A percentile compares a stretch with the other conserved stretches of the same genome.
Conservation (phyloP, 352 stramenopile species). For the Phytophthora cactorum region DNA sequence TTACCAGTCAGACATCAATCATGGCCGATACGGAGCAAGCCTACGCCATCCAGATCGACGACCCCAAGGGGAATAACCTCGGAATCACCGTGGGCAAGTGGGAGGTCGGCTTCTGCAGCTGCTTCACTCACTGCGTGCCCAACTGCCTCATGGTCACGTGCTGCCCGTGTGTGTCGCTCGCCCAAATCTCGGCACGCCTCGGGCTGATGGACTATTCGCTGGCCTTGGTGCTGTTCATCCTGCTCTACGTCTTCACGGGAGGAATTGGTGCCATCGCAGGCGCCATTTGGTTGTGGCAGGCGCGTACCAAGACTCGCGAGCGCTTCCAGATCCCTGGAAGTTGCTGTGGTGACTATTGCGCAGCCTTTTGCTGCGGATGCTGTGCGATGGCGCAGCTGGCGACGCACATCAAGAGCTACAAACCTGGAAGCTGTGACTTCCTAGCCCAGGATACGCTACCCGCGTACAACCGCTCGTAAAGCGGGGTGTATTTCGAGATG, state of each 20-base stretch:
- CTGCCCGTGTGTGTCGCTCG: constrained; percentile 59
- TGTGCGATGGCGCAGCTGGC: constrained; percentile 60
- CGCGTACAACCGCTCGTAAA: constrained; percentile 31
- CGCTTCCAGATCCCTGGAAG: constrained; percentile 51
- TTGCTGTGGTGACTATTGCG: constrained; percentile 37
- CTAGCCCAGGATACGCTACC: constrained; percentile 36
- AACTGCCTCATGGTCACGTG: constrained; percentile 61
- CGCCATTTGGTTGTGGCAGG: constrained; percentile 1
- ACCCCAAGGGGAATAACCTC: constrained; percentile 23
- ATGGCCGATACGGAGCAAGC: constrained; percentile 8
- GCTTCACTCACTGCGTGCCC: constrained; percentile 46
- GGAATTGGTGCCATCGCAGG: neutral
- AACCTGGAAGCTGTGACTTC: constrained; percentile 46
- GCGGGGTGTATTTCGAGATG: neutral
- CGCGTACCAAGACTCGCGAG: constrained; percentile 32
- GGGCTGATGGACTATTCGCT: constrained; percentile 28
- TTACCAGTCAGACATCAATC: neutral
- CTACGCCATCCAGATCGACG: constrained; percentile 29
- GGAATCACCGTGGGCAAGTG: constrained; percentile 26
- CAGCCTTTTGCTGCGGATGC: constrained; percentile 46
- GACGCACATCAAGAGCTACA: constrained; percentile 68
- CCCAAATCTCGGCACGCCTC: constrained; percentile 51
- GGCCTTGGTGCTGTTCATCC: constrained; percentile 1
- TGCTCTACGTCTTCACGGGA: constrained; percentile 2
- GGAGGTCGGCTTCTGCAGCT: constrained; percentile 45